Base-by-base conservation (phyloP, 2,329 filamentous ascomycete genomes). In the Amauroascus verrucosus region DNA sequence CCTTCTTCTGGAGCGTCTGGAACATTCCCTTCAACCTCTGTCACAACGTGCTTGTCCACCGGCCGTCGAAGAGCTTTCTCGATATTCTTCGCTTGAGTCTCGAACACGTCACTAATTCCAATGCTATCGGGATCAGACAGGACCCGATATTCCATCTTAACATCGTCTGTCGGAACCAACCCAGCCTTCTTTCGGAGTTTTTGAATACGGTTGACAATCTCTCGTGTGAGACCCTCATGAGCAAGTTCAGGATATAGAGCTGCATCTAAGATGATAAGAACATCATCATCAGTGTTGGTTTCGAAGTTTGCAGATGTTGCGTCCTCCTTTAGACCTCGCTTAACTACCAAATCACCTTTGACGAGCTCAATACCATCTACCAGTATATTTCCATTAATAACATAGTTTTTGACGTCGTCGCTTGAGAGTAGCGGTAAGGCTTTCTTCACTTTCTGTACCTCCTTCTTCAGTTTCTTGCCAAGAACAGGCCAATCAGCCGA, bases 381-480 rank as follows among this genome's bases (percentile, higher is more conserved):
- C 4, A 80, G 72, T 47, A 97, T 87, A 63, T 80, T 82, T 65
- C 85, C 86, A 14, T 82, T 78, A 40, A 79, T 72, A 38, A 93
- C 75, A 67, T 89, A 98, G 37, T 75, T 73, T 67, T 90, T 87
- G 56, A 95, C 88, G 60, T 95, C 80, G 9, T 87, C 82, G 60
- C 84, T 90, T 18, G 79, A 86, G 47, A 98, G 75, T 37, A 73
- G 77, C 5, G 90, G 90, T 44, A 98, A 74, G 1, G 87, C 89
- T 72, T 91, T 94, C 76, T 94, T 94, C 61, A 97, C 89, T 66
- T 85, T 88, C 59, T 83, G 82, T 59, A 89, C 87, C 64, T 96
- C 90, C 72, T 95, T 96, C 78, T 95, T 95, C 61, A 97, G 79
- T 75, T 97, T 97, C 80, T 95, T 95, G 59, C 93, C 93, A 14